Base-by-base conservation (phyloP, 2,329 filamentous ascomycete species). In the Colletotrichum sublineola region DNA sequence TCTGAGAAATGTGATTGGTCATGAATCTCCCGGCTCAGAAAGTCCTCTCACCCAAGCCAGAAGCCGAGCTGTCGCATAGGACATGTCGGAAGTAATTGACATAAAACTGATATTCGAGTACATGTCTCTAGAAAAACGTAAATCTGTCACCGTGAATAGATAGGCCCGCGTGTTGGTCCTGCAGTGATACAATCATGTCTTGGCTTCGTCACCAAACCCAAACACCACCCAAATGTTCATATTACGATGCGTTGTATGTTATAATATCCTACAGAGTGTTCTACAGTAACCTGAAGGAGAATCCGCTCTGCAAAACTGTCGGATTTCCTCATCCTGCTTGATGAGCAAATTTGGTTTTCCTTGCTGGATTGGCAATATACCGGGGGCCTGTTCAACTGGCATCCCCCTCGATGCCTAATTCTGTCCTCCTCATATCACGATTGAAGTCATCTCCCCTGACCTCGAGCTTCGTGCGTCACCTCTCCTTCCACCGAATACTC, bases 401-500 rank as follows among this genome's bases (percentile, higher is more conserved):
- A 52, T 20, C 38, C 36, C 7, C 38, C 20, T 42, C n/a, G 18
- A 42, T 18, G 33, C 61, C 24, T 33, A 42, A 40, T 40, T 48
- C 36, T 18, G 33, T 24, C 20, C n/a, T 58, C 55, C 6, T 58
- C 36, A 11, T n/a, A 57, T 20, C 60, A 8, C 24, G 8, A 6
- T 63, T 4, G 33, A 38, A 31, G 60, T 11, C n/a, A 7, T 11
- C 14, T 14, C 50, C 24, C 36, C 9, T 42, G 2, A 20, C n/a
- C 5, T n/a, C 6, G 7, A 1, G 40, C 15, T 4, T 42, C 20
- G 14, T 15, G 12, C 20, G 20, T 63, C 38, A 72, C 14, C 36
- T 61, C 5, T 36, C 46, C 18, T 60, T 69, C 83, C 83, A 84
- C n/a, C 79, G 77, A 11, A 84, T 79, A 38, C 75, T 81, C 65